These are phyloP conservation scores for Geotrichum macrosporum DNA, from an alignment of 1,139 yeast species.

Conservation along the genomic window DNA sequence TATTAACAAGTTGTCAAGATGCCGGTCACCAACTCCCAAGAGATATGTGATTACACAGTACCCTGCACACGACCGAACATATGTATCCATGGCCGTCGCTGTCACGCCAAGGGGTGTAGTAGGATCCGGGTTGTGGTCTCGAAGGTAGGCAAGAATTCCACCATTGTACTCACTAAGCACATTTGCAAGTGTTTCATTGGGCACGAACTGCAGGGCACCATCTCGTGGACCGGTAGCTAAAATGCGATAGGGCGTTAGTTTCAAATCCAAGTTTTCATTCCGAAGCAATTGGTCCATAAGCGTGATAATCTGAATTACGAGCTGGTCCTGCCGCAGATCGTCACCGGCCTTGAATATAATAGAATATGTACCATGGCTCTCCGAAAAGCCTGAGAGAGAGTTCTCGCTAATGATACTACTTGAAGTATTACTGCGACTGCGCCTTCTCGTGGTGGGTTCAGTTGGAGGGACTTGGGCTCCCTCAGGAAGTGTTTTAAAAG, in stretches of 20 bases:
- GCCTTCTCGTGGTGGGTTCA: background rate
- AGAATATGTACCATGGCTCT: constrained; percentile 57
- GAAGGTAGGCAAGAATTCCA: constrained; percentile 65
- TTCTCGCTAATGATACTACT: constrained; percentile 1
- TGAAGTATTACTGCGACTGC: constrained; percentile 1
- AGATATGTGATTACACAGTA: constrained; percentile 94
- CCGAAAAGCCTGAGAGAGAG: constrained; percentile 16
- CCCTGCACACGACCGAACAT: constrained; percentile 94
- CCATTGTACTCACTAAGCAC: constrained; percentile 67
- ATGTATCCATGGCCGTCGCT: constrained; percentile 80
- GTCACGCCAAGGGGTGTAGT: constrained; percentile 67
- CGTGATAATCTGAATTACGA: constrained; percentile 85
- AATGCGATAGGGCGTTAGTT: constrained; percentile 82
- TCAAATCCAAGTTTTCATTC: constrained; percentile 85
- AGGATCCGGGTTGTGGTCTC: constrained; percentile 59
- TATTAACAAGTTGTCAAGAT: constrained; percentile 77
- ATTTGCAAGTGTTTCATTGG: constrained; percentile 83
- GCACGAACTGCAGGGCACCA: constrained; percentile 89
- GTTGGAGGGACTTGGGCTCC: background rate
- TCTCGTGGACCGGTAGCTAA: constrained; percentile 87
- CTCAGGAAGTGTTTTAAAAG: constrained; percentile 52
- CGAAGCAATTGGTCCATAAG: constrained; percentile 85
- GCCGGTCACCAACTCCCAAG: constrained; percentile 95
- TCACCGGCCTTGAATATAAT: constrained; percentile 95
- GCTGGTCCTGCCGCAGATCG: constrained; percentile 92